Percentiles rank a stretch among this genome's conserved stretches.
Evolutionary conservation across 352 stramenopile species (phyloP).

Genomic region (Peronospora tabacina): DNA sequence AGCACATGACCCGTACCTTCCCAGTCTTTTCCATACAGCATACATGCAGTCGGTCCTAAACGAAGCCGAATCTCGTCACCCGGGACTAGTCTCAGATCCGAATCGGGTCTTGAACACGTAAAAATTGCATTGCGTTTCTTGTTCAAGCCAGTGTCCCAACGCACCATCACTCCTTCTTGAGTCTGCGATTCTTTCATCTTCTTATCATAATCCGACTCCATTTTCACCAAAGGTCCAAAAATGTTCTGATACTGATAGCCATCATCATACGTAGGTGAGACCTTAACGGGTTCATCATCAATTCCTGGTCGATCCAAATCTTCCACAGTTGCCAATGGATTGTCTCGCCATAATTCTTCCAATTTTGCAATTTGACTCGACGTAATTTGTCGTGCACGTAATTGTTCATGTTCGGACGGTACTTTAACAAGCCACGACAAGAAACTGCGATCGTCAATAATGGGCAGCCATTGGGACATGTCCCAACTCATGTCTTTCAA

Average conservation of each 20-base stretch:
- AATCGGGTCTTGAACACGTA: conserved; percentile 84
- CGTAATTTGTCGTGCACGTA: conserved; percentile 92
- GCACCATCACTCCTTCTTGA: conserved; percentile 88
- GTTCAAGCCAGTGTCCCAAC: conserved; percentile 94
- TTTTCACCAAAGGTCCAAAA: conserved; percentile 98
- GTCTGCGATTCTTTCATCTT: conserved; percentile 97
- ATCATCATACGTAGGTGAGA: conserved; percentile 94
- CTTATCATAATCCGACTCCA: conserved; percentile 99
- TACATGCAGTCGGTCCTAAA: conserved; percentile 71
- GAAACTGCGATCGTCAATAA: conserved; percentile 97
- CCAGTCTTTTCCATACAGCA: conserved; percentile 86
- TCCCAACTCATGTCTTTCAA: conserved; percentile 99
- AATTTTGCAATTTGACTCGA: conserved; percentile 85
- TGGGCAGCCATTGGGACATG: conserved; percentile 95
- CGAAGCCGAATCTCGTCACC: conserved; percentile 96
- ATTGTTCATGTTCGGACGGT: conserved; percentile 85
- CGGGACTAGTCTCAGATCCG: conserved; percentile 88
- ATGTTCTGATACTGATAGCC: conserved; percentile 99
- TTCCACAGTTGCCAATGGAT: conserved; percentile 93
- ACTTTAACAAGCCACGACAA: conserved; percentile 96
- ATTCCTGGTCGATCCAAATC: conserved; percentile 93
- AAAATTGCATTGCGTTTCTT: conserved; percentile 96
- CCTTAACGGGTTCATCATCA: conserved; percentile 80
- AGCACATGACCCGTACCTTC: conserved; percentile 93
- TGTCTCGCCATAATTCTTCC: conserved; percentile 94